Evolutionary conservation across 768 basidiomycete genomes (phyloP).

Genomic region (Pilatotrama ljubarskyi): DNA sequence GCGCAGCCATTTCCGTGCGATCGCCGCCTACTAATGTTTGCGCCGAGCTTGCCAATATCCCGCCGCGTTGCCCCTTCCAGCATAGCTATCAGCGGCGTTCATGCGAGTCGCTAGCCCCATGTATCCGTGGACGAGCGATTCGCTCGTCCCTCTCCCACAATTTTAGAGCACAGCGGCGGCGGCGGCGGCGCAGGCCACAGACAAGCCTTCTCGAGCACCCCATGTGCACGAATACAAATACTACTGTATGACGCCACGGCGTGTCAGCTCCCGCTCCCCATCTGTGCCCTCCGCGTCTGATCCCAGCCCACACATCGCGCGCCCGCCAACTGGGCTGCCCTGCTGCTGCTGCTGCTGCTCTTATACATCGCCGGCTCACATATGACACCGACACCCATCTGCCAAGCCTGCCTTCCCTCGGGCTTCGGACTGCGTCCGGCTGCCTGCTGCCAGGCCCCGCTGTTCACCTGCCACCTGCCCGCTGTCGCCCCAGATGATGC

Average conservation of each 20-base stretch:
- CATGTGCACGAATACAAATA: slow-evolving; percentile 7
- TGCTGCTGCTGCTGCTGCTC: neutral
- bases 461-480: too few species aligned
- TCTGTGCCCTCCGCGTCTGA: neutral
- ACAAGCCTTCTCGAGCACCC: neutral
- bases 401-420: neutral
- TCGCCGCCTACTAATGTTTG: neutral
- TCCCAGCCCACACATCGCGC: neutral
- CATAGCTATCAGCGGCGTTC: neutral
- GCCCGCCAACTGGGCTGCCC: neutral
- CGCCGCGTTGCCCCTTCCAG: neutral
- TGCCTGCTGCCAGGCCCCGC: neutral
- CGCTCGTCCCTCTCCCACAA: neutral
- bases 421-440: too few species aligned
- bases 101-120: neutral
- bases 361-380: neutral
- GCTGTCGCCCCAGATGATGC: too few species aligned
- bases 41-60: slow-evolving; percentile 1
- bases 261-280: neutral
- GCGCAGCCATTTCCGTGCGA: slow-evolving; percentile 1
- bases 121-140: neutral
- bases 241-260: slow-evolving; percentile 6
- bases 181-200: too few species aligned
- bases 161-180: neutral
- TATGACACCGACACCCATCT: neutral